These are phyloP conservation scores for Basidiobolus meristosporus DNA, from an alignment of 371 early-diverging fungal species.

Conservation along the genomic window DNA sequence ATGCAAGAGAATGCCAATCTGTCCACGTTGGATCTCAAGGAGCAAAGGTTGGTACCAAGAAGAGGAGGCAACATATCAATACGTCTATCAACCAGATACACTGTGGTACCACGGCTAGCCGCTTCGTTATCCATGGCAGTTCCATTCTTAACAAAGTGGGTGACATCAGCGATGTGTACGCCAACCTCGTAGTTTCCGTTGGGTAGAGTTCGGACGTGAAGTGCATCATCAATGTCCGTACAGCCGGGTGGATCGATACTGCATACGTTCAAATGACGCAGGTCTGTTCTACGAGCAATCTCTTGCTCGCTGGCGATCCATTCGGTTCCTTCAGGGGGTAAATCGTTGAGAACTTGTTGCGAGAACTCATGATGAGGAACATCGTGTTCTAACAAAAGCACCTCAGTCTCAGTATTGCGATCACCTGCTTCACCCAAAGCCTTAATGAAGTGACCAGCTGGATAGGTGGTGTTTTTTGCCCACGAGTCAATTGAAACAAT, in stretches of 20 bases:
- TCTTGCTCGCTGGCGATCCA: conserved; percentile 67
- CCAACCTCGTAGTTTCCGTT: conserved; percentile 85
- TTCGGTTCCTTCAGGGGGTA: conserved; percentile 72
- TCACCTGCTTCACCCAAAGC: conserved; percentile 83
- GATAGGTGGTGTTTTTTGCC: conserved; percentile 57
- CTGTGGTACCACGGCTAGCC: conserved; percentile 77
- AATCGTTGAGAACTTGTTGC: conserved; percentile 48
- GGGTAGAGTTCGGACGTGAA: conserved; percentile 64
- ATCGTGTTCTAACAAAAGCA: conserved; percentile 85
- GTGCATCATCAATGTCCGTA: conserved; percentile 99
- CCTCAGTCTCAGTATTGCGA: conserved; percentile 85
- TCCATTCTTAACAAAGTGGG: conserved; percentile 79
- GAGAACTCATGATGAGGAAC: conserved; percentile 88
- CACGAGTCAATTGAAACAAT: conserved; percentile 83
- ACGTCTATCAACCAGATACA: conserved; percentile 87
- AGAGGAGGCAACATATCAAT: conserved; percentile 93
- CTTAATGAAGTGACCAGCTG: conserved; percentile 84
- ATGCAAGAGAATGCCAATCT: conserved; percentile 79
- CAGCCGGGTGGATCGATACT: conserved; percentile 98
- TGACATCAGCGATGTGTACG: conserved; percentile 97
- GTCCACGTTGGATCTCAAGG: conserved; percentile 75
- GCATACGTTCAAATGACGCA: conserved; percentile 70
- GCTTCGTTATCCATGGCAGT: conserved; percentile 82
- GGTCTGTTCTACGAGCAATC: conserved; percentile 55
- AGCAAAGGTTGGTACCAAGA: conserved; percentile 84